Conservation (phyloP, 2,329 filamentous ascomycete species). For the Apiospora pterosperma region DNA sequence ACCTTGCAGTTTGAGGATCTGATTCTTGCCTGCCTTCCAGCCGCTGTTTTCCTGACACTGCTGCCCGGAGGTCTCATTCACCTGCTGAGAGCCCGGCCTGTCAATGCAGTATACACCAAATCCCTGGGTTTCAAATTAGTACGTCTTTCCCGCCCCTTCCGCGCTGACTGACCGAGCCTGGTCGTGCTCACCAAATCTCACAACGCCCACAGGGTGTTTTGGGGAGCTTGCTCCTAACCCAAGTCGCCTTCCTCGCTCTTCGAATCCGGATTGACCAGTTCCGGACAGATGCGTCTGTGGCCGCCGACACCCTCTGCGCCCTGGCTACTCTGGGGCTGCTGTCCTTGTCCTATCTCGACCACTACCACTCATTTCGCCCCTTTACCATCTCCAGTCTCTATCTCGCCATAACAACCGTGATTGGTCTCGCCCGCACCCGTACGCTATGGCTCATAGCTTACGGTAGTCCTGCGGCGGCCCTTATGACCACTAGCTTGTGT, state of each 20-base stretch:
- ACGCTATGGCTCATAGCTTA: constrained; percentile 9
- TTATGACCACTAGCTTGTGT: constrained; percentile 19
- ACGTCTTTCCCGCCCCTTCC: too few relatives aligned
- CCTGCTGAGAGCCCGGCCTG: not conserved
- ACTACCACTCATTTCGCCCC: constrained; percentile 6
- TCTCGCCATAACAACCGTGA: constrained; percentile 11
- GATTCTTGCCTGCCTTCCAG: not conserved
- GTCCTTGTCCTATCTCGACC: constrained; percentile 8
- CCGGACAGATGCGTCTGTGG: constrained; percentile 6
- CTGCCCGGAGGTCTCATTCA: not conserved
- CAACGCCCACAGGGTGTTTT: not conserved
- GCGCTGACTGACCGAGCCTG: too few relatives aligned
- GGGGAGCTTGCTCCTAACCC: not conserved
- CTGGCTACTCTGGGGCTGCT: not conserved
- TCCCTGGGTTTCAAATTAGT: constrained; percentile 2
- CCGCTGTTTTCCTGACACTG: not conserved
- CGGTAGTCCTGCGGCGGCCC: constrained; percentile 11
- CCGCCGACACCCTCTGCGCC: not conserved
- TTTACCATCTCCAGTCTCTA: constrained; percentile 10
- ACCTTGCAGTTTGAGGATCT: not conserved
- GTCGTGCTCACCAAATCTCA: too few relatives aligned
- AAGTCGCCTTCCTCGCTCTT: constrained; percentile 2
- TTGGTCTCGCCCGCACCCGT: constrained; percentile 7
- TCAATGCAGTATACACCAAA: not conserved
- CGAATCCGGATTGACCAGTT: not conserved